phyloP scores from a whole-genome alignment of 768 basidiomycete species.

The Kwoniella mangroviensis region DNA sequence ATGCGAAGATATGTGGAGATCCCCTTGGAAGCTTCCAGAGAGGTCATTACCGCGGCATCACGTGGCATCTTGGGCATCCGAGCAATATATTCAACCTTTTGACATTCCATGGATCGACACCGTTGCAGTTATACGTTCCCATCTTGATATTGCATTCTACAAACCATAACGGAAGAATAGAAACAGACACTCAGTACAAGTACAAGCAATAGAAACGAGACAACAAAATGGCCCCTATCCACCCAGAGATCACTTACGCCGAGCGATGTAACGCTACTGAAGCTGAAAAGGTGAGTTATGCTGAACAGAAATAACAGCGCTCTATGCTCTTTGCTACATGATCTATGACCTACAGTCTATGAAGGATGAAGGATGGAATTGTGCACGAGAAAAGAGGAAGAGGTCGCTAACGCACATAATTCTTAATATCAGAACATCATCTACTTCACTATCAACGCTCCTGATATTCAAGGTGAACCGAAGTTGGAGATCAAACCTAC shows the following conservation, averaged over 20 bases:
- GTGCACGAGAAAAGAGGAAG: no score
- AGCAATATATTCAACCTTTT: slow-evolving; percentile 4
- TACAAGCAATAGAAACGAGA: not conserved
- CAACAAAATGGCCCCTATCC: slow-evolving; percentile 56
- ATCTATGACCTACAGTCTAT: no score
- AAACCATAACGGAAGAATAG: no score
- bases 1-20: not conserved
- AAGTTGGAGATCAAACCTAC: slow-evolving; percentile 54
- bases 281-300: slow-evolving; percentile 71
- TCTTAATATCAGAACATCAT: slow-evolving; percentile 72
- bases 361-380: no score
- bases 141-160: not conserved
- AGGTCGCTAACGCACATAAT: not conserved
- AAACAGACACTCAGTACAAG: not conserved
- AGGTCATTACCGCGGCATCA: slow-evolving; percentile 12
- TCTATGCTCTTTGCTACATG: no score
- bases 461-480: slow-evolving; percentile 56
- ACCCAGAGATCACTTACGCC: slow-evolving; percentile 94
- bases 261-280: slow-evolving; percentile 77
- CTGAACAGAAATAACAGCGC: no score
- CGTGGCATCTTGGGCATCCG: slow-evolving; percentile 5
- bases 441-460: slow-evolving; percentile 67
- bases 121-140: not conserved
- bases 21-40: slow-evolving; percentile 22
- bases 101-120: not conserved